Evolutionary conservation across 139 green algal species (phyloP).

Genomic region (Pleodorina starrii): DNA sequence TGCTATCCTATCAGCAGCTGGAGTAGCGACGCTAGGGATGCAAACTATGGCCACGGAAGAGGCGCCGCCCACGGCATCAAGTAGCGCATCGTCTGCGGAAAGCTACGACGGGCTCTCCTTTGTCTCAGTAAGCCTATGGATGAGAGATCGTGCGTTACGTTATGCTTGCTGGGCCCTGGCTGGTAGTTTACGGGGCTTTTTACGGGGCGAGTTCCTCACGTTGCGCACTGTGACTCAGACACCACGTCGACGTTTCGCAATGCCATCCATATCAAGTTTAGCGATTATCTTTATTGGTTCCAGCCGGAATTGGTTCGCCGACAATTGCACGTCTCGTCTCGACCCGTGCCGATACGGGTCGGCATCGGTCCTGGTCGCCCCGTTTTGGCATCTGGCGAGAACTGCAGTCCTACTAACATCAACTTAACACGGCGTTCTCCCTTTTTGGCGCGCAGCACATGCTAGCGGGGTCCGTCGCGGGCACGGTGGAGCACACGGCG

Average conservation of each 20-base stretch:
- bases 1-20: background rate
- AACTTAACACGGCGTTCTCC: no score
- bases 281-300: no score
- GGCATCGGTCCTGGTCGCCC: background rate
- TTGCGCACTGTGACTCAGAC: no score
- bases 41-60: background rate
- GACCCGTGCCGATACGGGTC: background rate
- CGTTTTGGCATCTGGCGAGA: background rate
- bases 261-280: no score
- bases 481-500: slow-evolving; percentile 93
- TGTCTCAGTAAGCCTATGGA: slow-evolving; percentile 50
- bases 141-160: no score
- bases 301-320: no score
- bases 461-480: slow-evolving; percentile 89
- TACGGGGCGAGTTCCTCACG: no score
- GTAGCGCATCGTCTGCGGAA: background rate
- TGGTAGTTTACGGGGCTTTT: no score
- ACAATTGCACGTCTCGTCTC: no score
- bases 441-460: slow-evolving; percentile 91
- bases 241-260: no score
- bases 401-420: no score
- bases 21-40: background rate
- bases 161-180: no score
- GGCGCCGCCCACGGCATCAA: background rate
- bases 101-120: slow-evolving; percentile 58